Conservation (phyloP, 257 asterid species). For the Lithospermum erythrorhizon region DNA sequence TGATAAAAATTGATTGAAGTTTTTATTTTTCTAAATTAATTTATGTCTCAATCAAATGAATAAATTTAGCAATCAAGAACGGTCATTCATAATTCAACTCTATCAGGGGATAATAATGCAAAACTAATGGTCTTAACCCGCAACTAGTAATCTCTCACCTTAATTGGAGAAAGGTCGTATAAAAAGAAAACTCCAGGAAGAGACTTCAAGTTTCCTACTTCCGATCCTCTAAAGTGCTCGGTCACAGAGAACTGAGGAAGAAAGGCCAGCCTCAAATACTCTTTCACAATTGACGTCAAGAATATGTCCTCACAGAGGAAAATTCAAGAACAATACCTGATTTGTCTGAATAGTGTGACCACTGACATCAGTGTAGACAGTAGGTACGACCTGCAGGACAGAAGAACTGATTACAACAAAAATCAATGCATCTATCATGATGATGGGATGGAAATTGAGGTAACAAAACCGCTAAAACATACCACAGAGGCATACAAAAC, state of each 20-base stretch:
- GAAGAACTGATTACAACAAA: constrained; percentile 1
- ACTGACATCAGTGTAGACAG: constrained; percentile 70
- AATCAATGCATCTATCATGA: neutral
- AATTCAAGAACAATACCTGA: constrained; percentile 45
- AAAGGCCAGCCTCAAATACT: constrained; percentile 15
- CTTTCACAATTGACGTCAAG: neutral
- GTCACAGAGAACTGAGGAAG: constrained; percentile 90
- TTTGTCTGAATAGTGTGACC: constrained; percentile 80
- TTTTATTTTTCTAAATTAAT: neutral
- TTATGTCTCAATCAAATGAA: neutral
- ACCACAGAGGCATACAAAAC: no score
- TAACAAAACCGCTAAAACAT: neutral
- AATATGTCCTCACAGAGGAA: neutral
- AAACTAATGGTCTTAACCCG: neutral
- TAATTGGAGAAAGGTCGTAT: constrained; percentile 93
- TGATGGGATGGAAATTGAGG: neutral
- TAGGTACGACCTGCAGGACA: constrained; percentile 86
- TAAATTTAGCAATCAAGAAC: neutral
- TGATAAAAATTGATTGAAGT: neutral
- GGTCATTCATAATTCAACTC: neutral
- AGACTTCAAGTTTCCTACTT: constrained; percentile 44
- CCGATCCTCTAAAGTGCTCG: constrained; percentile 78
- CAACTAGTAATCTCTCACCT: constrained; percentile 31
- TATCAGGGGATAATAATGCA: neutral
- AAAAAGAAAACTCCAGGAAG: constrained; percentile 94